Evolutionary conservation across 441 rosid genomes (phyloP).

Genomic region (Omphalea diandra): DNA sequence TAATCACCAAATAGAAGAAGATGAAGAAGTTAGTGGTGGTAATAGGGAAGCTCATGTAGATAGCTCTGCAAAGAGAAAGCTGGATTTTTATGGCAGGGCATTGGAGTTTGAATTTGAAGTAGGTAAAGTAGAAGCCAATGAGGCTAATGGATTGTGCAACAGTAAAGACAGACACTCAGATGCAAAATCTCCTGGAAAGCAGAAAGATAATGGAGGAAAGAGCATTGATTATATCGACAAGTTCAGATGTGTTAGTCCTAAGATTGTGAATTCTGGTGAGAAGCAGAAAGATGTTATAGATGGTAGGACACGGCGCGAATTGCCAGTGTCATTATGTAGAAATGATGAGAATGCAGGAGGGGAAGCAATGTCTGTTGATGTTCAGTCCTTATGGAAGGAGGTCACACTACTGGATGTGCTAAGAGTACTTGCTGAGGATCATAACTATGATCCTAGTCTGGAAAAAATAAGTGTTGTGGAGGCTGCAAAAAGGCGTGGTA

Average conservation of each 20-base stretch:
- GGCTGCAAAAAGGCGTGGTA: constrained; percentile 39
- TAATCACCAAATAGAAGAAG: constrained; percentile 3
- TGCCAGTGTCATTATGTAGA: constrained; percentile 26
- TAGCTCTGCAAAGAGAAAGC: constrained; percentile 21
- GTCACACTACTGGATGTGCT: constrained; percentile 30
- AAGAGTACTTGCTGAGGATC: constrained; percentile 12
- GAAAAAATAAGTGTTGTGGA: constrained; percentile 33
- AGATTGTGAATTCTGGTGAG: background rate
- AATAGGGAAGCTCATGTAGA: constrained; percentile 1
- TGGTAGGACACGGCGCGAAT: constrained; percentile 18
- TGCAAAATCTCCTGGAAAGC: constrained; percentile 11
- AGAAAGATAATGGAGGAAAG: background rate
- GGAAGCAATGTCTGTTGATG: background rate
- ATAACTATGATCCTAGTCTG: constrained; percentile 23
- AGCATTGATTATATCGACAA: constrained; percentile 28
- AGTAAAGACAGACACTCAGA: constrained; percentile 1
- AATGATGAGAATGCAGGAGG: constrained; percentile 13
- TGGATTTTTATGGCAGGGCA: constrained; percentile 18
- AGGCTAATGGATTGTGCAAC: constrained; percentile 7
- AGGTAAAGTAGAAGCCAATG: constrained; percentile 8
- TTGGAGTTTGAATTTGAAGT: background rate
- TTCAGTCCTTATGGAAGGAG: constrained; percentile 11
- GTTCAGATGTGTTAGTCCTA: constrained; percentile 22
- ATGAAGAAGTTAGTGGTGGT: background rate
- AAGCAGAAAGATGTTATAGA: background rate